Evolutionary conservation across 2,329 filamentous ascomycete species (phyloP), one percentile per base, ranked within the genome.

Genomic region (Chaetomiaceae sp.): DNA sequence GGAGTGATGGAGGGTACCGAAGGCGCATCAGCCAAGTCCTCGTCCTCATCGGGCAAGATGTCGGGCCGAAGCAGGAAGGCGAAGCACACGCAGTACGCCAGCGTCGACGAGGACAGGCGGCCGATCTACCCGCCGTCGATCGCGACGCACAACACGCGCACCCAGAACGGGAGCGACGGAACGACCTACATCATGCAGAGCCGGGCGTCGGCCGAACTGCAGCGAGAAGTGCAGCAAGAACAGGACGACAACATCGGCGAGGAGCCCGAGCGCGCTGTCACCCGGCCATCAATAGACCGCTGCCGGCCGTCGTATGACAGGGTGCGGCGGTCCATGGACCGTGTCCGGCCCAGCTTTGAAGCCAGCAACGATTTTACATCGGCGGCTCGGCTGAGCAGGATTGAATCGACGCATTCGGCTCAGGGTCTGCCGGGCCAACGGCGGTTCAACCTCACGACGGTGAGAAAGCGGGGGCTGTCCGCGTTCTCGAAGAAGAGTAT

Each of bases 111-210:
- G 71, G 92, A 96, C 66, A 80, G 89, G 68, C 83, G 90, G 60
- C 91, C 91, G 29, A 95, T 97, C 64, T 97, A 97, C 71, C 89
- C 92, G 45, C 90, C 92, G 13, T 95, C 91, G 48, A 84, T 92
- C 63, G 87, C 89, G 44, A 92, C 87, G 29, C 86, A 94, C 67
- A 92, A 84, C 58, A 76, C 90, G 60, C 85, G 86, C 46, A 94
- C 89, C 64, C 89, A 95, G 66, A 95, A 92, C 62, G 90, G 90
- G 56, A 96, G 91, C 71, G 91, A 96, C 69, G 92, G 90, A 56
- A 96, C 94, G 45, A 91, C 95, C 63, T 95, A 90, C 69, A 95
- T 90, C 20, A 62, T 61, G 57, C 74, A 78, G 45, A 81, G 82
- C 62, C 79, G 84, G 56, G 73, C 76, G 60, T 85, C 85, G 14